These are phyloP conservation scores for Candida multigemmis DNA, from an alignment of 805 yeast genomes.

Conservation along the genomic window DNA sequence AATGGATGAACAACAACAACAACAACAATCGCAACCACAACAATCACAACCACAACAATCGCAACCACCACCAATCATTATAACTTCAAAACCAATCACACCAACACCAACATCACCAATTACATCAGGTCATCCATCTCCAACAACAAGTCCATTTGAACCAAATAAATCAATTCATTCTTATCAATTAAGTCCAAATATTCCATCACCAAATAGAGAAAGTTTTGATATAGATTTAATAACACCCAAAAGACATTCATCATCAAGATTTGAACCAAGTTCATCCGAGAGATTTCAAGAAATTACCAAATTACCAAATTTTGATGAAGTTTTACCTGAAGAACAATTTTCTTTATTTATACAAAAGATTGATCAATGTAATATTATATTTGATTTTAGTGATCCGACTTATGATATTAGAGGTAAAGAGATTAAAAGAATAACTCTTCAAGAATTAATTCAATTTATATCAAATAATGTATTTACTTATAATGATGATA, in stretches of 20 bases:
- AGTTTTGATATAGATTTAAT: conserved; percentile 72
- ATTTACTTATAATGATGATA: conserved; percentile 80
- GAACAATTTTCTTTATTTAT: conserved; percentile 74
- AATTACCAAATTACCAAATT: conserved; percentile 70
- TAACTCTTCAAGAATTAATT: conserved; percentile 80
- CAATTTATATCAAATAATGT: conserved; percentile 79
- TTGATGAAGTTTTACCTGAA: conserved; percentile 77
- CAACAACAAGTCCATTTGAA: conserved; percentile 9
- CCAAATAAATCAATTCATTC: conserved; percentile 10
- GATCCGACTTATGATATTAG: conserved; percentile 89
- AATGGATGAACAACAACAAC: conserved; percentile 7
- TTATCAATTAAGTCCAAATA: conserved; percentile 14
- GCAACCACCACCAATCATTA: conserved; percentile 1
- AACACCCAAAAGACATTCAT: conserved; percentile 81
- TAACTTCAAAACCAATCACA: conserved; percentile 6
- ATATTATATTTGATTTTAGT: conserved; percentile 84
- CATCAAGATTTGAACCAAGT: conserved; percentile 79
- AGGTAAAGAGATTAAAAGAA: conserved; percentile 87
- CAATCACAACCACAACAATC: conserved; percentile 4
- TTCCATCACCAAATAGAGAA: conserved; percentile 57
- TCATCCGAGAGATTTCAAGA: conserved; percentile 34
- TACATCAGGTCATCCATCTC: conserved; percentile 11
- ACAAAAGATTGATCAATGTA: conserved; percentile 89
- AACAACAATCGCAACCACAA: conserved; percentile 2
- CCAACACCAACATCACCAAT: conserved; percentile 17